Conservation (phyloP, 2,329 filamentous ascomycete species). For the Tolypocladium guangdongense region DNA sequence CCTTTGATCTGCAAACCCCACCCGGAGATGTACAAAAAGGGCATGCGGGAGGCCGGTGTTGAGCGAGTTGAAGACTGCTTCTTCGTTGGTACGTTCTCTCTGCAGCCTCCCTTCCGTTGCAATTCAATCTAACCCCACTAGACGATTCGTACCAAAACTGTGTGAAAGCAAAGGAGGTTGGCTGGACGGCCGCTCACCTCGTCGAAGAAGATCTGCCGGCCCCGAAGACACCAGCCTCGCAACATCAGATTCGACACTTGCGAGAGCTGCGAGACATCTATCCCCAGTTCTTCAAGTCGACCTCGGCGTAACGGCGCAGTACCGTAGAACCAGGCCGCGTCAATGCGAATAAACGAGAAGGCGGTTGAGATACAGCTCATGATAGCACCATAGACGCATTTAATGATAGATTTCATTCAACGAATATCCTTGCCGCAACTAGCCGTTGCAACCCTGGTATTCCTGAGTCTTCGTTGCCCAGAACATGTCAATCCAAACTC, state of each 20-base stretch:
- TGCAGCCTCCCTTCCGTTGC: background rate
- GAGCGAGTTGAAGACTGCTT: slow-evolving; percentile 63
- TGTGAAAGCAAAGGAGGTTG: slow-evolving; percentile 61
- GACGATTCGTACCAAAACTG: slow-evolving; percentile 87
- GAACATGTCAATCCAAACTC: slow-evolving; percentile 10
- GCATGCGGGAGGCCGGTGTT: slow-evolving; percentile 73
- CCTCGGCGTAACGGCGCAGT: slow-evolving; percentile 4
- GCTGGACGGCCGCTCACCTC: slow-evolving; percentile 80
- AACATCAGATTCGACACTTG: slow-evolving; percentile 65
- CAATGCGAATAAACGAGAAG: background rate
- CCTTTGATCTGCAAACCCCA: slow-evolving; percentile 82
- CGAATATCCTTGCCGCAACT: background rate
- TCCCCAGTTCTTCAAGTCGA: slow-evolving; percentile 72
- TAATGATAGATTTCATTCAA: background rate
- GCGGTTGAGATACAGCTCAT: background rate
- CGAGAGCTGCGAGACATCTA: slow-evolving; percentile 67
- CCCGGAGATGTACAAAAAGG: slow-evolving; percentile 73
- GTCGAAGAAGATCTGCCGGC: slow-evolving; percentile 62
- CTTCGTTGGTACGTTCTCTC: slow-evolving; percentile 65
- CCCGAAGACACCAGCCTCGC: slow-evolving; percentile 54
- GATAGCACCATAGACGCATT: background rate
- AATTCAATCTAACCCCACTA: slow-evolving; percentile 18
- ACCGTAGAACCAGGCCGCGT: background rate
- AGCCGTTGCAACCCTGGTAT: background rate
- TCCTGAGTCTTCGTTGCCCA: background rate